phyloP scores from a whole-genome alignment of 768 basidiomycete genomes.

The Macrocybe gigantea region DNA sequence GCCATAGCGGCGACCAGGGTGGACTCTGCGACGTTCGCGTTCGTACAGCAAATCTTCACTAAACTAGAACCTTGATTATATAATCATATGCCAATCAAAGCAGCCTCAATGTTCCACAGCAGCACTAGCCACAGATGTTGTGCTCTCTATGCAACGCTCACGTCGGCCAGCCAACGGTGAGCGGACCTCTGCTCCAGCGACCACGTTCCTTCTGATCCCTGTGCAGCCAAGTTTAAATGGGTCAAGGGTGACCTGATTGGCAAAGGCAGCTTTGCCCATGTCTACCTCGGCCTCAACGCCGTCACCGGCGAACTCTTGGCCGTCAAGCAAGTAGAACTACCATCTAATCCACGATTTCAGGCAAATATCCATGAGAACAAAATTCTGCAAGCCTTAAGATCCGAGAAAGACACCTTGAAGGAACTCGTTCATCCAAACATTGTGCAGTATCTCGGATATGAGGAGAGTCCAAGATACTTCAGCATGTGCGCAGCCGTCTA shows the following conservation, averaged over 20 bases:
- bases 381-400: slow-evolving; percentile 75
- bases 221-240: slow-evolving; percentile 75
- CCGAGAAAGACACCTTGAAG: slow-evolving; percentile 82
- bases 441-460: slow-evolving; percentile 88
- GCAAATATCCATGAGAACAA: slow-evolving; percentile 55
- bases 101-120: no score
- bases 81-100: no score
- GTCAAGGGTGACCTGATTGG: slow-evolving; percentile 90
- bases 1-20: no score
- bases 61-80: no score
- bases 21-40: no score
- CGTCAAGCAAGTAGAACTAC: slow-evolving; percentile 93
- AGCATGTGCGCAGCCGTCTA: slow-evolving; percentile 59
- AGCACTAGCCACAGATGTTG: no score
- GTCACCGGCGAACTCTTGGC: slow-evolving; percentile 92
- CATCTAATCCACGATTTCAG: slow-evolving; percentile 66
- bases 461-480: slow-evolving; percentile 65
- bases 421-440: slow-evolving; percentile 89
- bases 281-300: slow-evolving; percentile 88
- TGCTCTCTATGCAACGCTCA: no score
- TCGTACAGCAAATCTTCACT: no score
- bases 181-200: no score
- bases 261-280: slow-evolving; percentile 88
- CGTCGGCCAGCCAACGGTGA: no score
- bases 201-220: background rate